phyloP scores from a whole-genome alignment of 331 rosid species.

The Erythrophleum ivorense region DNA sequence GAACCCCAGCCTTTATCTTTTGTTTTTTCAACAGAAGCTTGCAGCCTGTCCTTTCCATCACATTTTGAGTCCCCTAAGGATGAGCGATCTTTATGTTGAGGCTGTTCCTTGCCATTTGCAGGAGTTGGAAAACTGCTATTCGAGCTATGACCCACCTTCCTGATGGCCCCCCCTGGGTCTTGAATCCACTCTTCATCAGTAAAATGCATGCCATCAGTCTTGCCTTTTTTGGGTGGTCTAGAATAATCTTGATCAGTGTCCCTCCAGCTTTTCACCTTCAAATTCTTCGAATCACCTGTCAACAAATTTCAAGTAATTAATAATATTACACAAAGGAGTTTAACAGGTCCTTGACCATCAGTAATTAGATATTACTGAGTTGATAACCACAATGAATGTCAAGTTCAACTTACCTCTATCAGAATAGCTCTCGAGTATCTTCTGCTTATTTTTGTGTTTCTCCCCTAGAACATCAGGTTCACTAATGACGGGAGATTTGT shows the following conservation, averaged over 20 bases:
- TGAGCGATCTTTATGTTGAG: constrained; percentile 48
- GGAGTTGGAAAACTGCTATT: constrained; percentile 58
- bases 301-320: constrained; percentile 42
- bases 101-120: constrained; percentile 61
- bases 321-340: constrained; percentile 23
- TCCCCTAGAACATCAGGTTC: constrained; percentile 63
- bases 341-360: constrained; percentile 31
- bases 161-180: constrained; percentile 57
- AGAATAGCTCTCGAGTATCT: constrained; percentile 51
- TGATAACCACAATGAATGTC: constrained; percentile 39
- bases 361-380: constrained; percentile 24
- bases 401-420: constrained; percentile 62
- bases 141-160: constrained; percentile 62
- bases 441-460: constrained; percentile 69
- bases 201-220: constrained; percentile 53
- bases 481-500: constrained; percentile 63
- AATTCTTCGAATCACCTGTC: constrained; percentile 69
- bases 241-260: constrained; percentile 67
- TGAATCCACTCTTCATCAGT: constrained; percentile 64
- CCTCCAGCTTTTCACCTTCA: constrained; percentile 70
- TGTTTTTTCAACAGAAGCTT: constrained; percentile 51
- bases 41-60: constrained; percentile 45
- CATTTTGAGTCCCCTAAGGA: constrained; percentile 66
- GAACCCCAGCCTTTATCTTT: constrained; percentile 47
- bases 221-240: constrained; percentile 76